These are phyloP conservation scores for Dentiscutata heterogama DNA, from an alignment of 371 early-diverging fungal species.

Conservation along the genomic window DNA sequence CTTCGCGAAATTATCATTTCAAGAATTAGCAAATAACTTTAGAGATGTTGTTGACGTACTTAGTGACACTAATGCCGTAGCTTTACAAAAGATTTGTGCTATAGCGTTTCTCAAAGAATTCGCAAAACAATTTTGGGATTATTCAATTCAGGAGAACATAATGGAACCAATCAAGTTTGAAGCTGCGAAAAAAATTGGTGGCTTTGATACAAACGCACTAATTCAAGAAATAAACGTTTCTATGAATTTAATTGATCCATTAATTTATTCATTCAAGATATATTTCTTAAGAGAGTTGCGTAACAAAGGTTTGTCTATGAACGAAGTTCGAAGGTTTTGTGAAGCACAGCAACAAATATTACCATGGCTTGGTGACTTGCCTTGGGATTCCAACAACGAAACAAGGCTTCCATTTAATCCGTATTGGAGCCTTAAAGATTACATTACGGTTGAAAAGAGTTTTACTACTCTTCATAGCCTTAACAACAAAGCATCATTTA, in stretches of 20 bases:
- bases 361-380: constrained; percentile 37
- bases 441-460: constrained; percentile 1
- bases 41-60: constrained; percentile 2
- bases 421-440: constrained; percentile 12
- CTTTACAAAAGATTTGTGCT: constrained; percentile 30
- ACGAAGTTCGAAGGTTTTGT: constrained; percentile 32
- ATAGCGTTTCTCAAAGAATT: constrained; percentile 46
- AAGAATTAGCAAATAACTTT: constrained; percentile 2
- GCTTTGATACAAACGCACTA: neutral
- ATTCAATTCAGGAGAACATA: neutral
- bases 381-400: constrained; percentile 13
- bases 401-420: constrained; percentile 36
- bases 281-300: constrained; percentile 42
- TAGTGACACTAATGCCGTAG: neutral
- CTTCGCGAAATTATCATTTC: neutral
- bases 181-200: constrained; percentile 1
- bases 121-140: constrained; percentile 35
- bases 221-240: constrained; percentile 27
- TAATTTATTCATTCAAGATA: constrained; percentile 27
- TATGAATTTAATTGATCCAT: constrained; percentile 6
- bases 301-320: constrained; percentile 24
- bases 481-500: constrained; percentile 3
- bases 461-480: neutral
- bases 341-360: neutral
- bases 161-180: neutral